phyloP scores from a whole-genome alignment of 768 basidiomycete species.

The Pulveroboletus frians region DNA sequence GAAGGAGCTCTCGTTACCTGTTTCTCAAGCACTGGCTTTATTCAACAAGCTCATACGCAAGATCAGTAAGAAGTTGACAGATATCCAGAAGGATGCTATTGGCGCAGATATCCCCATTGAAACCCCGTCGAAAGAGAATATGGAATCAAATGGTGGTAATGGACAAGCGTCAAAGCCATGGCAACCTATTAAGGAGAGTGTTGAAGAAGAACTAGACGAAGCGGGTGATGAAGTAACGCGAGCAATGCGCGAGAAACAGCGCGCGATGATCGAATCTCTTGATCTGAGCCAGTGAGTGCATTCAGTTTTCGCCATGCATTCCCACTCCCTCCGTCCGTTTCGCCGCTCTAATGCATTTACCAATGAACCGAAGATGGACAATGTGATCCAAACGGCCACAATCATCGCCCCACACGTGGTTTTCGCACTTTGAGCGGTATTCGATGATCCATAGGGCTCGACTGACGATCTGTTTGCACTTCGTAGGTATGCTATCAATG shows the following conservation, averaged over 20 bases:
- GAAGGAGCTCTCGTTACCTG: conserved; percentile 77
- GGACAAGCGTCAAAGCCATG: conserved; percentile 23
- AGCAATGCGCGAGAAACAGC: conserved; percentile 61
- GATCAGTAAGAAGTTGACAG: conserved; percentile 66
- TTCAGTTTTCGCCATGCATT: background rate
- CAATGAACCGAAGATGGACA: background rate
- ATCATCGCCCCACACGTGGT: background rate
- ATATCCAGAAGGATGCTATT: conserved; percentile 76
- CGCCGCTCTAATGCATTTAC: conserved; percentile 4
- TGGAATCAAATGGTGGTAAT: conserved; percentile 6
- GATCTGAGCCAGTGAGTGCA: conserved; percentile 79
- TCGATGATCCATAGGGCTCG: background rate
- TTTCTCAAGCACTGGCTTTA: conserved; percentile 82
- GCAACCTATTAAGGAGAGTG: conserved; percentile 40
- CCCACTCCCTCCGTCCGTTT: background rate
- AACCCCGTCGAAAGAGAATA: conserved; percentile 24
- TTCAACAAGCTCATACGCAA: conserved; percentile 90
- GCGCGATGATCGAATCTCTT: conserved; percentile 81
- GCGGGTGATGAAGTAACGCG: conserved; percentile 66
- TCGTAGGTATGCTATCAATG: conserved; percentile 69
- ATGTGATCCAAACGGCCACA: background rate
- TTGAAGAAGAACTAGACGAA: conserved; percentile 69
- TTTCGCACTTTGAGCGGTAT: background rate
- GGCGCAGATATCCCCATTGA: conserved; percentile 54
- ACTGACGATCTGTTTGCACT: background rate